These are phyloP conservation scores for Whalleya microplaca DNA, from an alignment of 2,329 filamentous ascomycete genomes.

Conservation along the genomic window DNA sequence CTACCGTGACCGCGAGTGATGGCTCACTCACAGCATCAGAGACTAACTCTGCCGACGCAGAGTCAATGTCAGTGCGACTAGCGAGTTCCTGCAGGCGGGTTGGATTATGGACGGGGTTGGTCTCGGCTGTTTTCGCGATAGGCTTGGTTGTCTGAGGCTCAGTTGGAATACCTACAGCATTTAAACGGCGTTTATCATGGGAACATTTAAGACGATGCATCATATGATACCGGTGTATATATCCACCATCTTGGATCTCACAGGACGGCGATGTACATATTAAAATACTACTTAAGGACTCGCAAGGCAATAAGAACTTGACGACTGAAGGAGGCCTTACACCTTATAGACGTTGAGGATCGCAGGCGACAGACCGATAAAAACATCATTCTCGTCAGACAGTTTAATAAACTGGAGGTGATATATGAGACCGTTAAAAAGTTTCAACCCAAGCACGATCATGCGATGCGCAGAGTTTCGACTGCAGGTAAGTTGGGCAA, in stretches of 20 bases:
- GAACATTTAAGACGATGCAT: not conserved
- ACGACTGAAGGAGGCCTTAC: not conserved
- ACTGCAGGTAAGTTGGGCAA: not conserved
- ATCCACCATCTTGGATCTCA: not conserved
- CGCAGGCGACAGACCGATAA: not conserved
- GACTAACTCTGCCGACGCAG: not conserved
- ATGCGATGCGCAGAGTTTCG: not conserved
- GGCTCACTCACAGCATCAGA: not conserved
- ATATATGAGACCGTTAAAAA: not conserved
- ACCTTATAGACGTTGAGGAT: not conserved
- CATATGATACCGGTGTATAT: not conserved
- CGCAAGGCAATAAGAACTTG: not conserved
- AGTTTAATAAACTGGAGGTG: not conserved
- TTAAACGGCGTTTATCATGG: not conserved
- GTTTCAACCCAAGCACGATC: not conserved
- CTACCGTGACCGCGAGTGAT: not conserved
- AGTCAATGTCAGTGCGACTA: conserved; percentile 1
- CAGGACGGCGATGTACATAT: not conserved
- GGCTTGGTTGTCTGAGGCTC: not conserved
- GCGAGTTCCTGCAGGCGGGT: not conserved
- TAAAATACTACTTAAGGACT: not conserved
- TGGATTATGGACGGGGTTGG: conserved; percentile 6
- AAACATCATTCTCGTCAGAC: not conserved
- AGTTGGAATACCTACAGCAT: not conserved
- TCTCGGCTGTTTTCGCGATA: conserved; percentile 4